Percentiles rank a stretch among this genome's conserved stretches.
Evolutionary conservation across 2,329 filamentous ascomycete genomes (phyloP).

Genomic region (Pseudogymnoascus verrucosus): DNA sequence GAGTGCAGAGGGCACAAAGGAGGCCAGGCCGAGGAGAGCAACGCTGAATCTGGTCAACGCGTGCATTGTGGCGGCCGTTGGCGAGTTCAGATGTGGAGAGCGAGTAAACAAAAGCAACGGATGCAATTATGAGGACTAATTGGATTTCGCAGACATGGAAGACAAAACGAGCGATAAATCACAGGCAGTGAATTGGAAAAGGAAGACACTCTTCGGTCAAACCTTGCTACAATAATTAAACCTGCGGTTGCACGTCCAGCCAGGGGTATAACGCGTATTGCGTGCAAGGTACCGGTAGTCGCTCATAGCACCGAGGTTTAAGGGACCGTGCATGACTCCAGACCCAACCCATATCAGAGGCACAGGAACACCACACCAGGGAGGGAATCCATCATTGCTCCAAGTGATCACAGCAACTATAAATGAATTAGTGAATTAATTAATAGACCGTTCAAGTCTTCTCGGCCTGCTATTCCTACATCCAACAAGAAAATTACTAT

Average conservation of each 20-base stretch:
- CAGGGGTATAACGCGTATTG: slow-evolving; percentile 2
- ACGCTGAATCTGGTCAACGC: background rate
- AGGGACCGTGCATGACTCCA: background rate
- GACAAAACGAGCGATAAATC: background rate
- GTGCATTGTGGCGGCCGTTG: background rate
- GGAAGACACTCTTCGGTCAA: background rate
- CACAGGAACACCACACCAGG: background rate
- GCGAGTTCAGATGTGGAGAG: background rate
- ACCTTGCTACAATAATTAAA: background rate
- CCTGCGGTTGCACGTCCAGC: background rate
- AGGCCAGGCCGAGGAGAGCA: background rate
- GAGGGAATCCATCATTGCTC: background rate
- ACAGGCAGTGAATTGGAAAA: background rate
- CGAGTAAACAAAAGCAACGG: background rate
- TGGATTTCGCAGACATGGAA: background rate
- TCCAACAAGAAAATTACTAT: background rate
- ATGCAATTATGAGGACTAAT: background rate
- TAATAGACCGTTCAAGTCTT: background rate
- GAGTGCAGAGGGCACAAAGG: background rate
- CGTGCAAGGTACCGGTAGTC: background rate
- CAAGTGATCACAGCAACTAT: background rate
- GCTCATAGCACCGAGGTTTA: background rate
- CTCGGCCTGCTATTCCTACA: background rate
- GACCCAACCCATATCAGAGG: background rate
- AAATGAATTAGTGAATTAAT: background rate